These are phyloP conservation scores for Talaromyces sp. DNA, from an alignment of 2,329 filamentous ascomycete genomes.

Conservation along the genomic window DNA sequence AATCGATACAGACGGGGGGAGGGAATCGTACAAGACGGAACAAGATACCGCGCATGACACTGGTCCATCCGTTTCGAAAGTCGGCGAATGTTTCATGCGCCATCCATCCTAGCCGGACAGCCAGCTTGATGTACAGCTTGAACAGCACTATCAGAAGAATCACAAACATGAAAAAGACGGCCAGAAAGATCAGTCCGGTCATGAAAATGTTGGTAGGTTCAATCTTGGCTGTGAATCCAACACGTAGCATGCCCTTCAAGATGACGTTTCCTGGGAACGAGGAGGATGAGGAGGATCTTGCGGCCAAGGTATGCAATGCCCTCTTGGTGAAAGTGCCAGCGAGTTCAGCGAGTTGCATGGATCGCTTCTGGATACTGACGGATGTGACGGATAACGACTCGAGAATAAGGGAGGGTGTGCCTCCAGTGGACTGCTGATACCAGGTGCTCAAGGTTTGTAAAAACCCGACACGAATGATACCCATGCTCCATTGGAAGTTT, in stretches of 20 bases:
- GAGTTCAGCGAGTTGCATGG: conserved; percentile 30
- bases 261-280: conserved; percentile 44
- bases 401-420: conserved; percentile 74
- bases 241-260: conserved; percentile 80
- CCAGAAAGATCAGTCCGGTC: conserved; percentile 84
- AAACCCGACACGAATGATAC: conserved; percentile 79
- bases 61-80: conserved; percentile 91
- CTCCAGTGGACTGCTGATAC: conserved; percentile 92
- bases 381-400: conserved; percentile 69
- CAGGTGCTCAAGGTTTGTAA: conserved; percentile 85
- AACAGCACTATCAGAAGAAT: conserved; percentile 68
- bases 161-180: conserved; percentile 72
- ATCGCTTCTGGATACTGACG: conserved; percentile 70
- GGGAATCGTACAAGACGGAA: conserved; percentile 60
- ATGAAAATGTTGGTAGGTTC: conserved; percentile 91
- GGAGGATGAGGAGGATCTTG: conserved; percentile 48
- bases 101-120: conserved; percentile 69
- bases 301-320: conserved; percentile 41
- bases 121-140: conserved; percentile 73
- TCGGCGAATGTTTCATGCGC: conserved; percentile 80
- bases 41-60: conserved; percentile 86
- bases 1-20: background rate
- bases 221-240: conserved; percentile 78
- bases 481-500: conserved; percentile 98
- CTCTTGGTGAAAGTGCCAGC: conserved; percentile 9